phyloP scores from a whole-genome alignment of 2,329 filamentous ascomycete genomes.

The Tothia fuscella region DNA sequence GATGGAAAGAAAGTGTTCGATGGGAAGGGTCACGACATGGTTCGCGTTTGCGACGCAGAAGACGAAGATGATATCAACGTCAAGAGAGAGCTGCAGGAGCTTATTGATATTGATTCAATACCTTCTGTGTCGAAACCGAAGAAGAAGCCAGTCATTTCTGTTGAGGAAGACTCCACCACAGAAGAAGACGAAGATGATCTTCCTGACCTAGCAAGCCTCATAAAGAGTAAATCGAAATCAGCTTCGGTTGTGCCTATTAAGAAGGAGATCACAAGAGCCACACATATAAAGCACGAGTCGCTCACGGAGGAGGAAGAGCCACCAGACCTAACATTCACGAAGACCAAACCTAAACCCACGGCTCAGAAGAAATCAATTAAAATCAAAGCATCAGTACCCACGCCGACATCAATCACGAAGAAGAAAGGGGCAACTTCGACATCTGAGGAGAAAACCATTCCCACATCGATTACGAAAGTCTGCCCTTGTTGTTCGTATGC shows the following conservation, averaged over 20 bases:
- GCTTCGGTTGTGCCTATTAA: no score
- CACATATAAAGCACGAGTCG: not conserved
- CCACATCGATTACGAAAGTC: not conserved
- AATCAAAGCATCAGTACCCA: not conserved
- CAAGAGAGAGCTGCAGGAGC: conserved; percentile 54
- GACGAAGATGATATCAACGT: conserved; percentile 41
- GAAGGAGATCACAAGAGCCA: not conserved
- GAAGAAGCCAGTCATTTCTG: conserved; percentile 9
- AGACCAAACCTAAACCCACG: not conserved
- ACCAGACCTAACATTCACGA: not conserved
- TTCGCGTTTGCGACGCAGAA: conserved; percentile 66
- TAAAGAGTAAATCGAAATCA: no score
- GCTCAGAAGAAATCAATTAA: not conserved
- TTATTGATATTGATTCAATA: conserved; percentile 36
- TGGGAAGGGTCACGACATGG: conserved; percentile 51
- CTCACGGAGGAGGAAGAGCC: not conserved
- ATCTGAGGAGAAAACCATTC: conserved; percentile 7
- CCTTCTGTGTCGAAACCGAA: not conserved
- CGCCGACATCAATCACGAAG: not conserved
- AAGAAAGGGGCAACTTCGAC: conserved; percentile 5
- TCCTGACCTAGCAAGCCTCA: no score
- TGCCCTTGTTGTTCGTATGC: conserved; percentile 58
- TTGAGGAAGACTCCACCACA: not conserved
- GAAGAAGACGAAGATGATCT: not conserved
- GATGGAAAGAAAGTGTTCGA: conserved; percentile 55